These are phyloP conservation scores for Breviolum minutum DNA, from an alignment of 73 alveolate species.

Conservation along the genomic window DNA sequence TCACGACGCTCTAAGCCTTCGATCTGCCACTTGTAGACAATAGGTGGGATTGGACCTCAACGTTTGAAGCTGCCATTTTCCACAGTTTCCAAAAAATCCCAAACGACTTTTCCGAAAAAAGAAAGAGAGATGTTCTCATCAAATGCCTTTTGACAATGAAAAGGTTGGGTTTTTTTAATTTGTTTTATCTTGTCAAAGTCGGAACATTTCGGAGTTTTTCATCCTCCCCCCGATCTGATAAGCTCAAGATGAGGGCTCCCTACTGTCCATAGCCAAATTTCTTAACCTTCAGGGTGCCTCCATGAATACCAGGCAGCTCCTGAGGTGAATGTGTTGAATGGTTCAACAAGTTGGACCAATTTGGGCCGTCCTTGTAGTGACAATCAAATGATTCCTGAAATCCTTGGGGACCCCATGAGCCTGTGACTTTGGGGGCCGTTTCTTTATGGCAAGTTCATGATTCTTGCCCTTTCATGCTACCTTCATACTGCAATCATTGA, in stretches of 20 bases:
- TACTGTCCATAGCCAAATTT: constrained; percentile 63
- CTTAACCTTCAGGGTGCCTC: constrained; percentile 37
- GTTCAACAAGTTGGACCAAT: not conserved
- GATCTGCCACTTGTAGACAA: constrained; percentile 14
- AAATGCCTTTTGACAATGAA: not conserved
- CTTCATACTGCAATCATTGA: no score
- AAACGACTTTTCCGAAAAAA: not conserved
- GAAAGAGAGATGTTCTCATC: not conserved
- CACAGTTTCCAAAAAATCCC: not conserved
- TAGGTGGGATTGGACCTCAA: constrained; percentile 72
- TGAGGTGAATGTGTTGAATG: not conserved
- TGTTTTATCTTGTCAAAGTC: no score
- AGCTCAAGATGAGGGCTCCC: not conserved
- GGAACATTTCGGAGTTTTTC: no score
- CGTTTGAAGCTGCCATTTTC: not conserved
- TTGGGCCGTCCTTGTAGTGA: no score
- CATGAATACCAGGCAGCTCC: constrained; percentile 57
- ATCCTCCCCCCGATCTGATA: no score
- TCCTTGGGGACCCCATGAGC: no score
- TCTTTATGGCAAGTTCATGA: not conserved
- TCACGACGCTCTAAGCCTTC: not conserved
- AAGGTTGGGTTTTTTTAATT: not conserved
- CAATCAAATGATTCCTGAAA: no score
- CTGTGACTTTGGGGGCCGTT: no score
- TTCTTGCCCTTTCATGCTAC: not conserved